Base-by-base conservation (phyloP, 1,284 basidiomycete species). In the Flammula alnicola region DNA sequence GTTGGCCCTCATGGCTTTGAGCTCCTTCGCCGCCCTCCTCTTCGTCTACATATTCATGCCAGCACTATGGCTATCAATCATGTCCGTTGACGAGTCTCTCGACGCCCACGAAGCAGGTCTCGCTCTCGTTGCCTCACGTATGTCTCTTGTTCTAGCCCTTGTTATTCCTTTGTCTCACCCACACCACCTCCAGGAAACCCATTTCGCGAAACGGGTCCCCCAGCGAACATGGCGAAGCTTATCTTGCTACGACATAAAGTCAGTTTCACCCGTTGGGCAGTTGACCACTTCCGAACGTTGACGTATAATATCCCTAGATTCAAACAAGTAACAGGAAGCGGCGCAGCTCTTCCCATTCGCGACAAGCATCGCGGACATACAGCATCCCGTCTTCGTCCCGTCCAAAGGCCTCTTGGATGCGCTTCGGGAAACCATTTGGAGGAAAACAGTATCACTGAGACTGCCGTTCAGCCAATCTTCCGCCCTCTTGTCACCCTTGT, bases 211-310 rank as follows among this genome's bases (percentile, higher is more conserved):
- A 79, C 71, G 33, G 88, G 87, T 0, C 86, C 87, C 16, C 88
- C 88, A 43, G 87, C 80, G 37, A 88, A 87, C 65, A 91, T 91
- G 88, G 88, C 88, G 37, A 90, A 91, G 70, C 77, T 91, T 51
- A 90, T 91, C 56, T 79, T 91, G 75, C 73, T 90, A 54, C 79
- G 88, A 66, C 88, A 91, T 59, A 91, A 88, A 76, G 88, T 88
- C 45, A 54, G 74, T 62, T 55, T 44, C 20, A 26, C 22, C 30
- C 37, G 25, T 32, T 41, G 30, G 29, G 29, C 30, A 26, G 32
- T 17, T 49, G 19, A 33, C 27, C 19, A n/a, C n/a, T 41, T 26
- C 36, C 27, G 33, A 16, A 43, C 44, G 26, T 49, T 48, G 42
- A 58, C 44, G 37, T 44, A n/a, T 52, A 41, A 44, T 40, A 40